Evolutionary conservation across 345 rosid genomes (phyloP).

Genomic region (Citrus reticulata): DNA sequence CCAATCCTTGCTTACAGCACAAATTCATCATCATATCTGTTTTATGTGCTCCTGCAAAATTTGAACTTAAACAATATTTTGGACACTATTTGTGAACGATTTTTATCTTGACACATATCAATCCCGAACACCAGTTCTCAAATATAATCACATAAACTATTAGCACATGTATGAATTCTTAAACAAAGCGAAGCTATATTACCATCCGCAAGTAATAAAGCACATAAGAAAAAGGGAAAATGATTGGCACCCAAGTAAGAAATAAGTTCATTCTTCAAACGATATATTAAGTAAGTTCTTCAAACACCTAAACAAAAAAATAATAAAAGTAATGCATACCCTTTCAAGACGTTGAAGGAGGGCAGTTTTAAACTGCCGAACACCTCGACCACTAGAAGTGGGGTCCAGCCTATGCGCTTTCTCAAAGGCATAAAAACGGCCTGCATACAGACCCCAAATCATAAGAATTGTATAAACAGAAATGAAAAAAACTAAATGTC

Average conservation of each 20-base stretch:
- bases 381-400: conserved; percentile 97
- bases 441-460: conserved; percentile 30
- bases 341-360: conserved; percentile 97
- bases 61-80: not conserved
- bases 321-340: conserved; percentile 34
- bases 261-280: not conserved
- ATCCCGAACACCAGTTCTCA: not conserved
- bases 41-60: not conserved
- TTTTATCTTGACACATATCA: not conserved
- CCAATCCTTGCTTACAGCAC: not conserved
- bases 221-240: not conserved
- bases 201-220: not conserved
- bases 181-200: not conserved
- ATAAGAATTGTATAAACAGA: not conserved
- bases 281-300: not conserved
- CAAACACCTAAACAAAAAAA: not conserved
- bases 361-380: conserved; percentile 98
- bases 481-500: not conserved
- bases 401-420: conserved; percentile 98
- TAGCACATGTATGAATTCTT: not conserved
- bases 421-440: conserved; percentile 98
- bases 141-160: not conserved
- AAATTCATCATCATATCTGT: not conserved
- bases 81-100: not conserved
- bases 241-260: not conserved